Evolutionary conservation across 805 yeast genomes (phyloP), one percentile per base, ranked within the genome.

Genomic region (Starmerella apis): DNA sequence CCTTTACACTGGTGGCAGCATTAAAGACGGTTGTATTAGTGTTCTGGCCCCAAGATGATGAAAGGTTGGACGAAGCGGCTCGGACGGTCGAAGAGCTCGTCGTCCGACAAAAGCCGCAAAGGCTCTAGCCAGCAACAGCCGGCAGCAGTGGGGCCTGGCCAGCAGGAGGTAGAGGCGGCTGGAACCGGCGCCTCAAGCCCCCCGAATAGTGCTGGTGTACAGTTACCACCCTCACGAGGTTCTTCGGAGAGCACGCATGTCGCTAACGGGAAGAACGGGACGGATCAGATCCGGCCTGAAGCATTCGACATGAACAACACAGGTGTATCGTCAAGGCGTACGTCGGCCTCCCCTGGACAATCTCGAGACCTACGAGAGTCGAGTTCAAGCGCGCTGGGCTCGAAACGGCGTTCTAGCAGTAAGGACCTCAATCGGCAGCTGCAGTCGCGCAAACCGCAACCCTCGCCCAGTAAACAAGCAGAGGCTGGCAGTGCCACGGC

Each of bases 51-150:
- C 24, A 20, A 47, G 32, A 65, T 63, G 67, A 65, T 65, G 69
- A 65, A 64, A 59, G 66, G 68, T 47, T 65, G 69, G 69, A 65
- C 69, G 25, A 65, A 63, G 54, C 61, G 68, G 41, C 64, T 65
- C 52, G 62, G 64, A 48, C 57, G 64, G 48, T 60, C 63, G 27
- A 59, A 59, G 46, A 49, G 56, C 51, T 53, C 58, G 42, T 51
- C 56, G 43, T 32, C 56, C 13, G 63, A 60, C 33, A 60, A 60
- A 50, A 51, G 50, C 37, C 58, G 61, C 37, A 59, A 59, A 41
- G 39, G 46, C 35, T 30, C 46, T 7, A 22, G 20, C 20, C 46
- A 19, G 37, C 46, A 41, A 25, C 35, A 6, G 35, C 18, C 35
- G 35, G 16, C 45, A 10, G 33, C 35, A 13, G 18, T 35, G 10